Evolutionary conservation across 106 monocot genomes (phyloP), one percentile per base, ranked within the genome.

Genomic region (Gastrodia elata): DNA sequence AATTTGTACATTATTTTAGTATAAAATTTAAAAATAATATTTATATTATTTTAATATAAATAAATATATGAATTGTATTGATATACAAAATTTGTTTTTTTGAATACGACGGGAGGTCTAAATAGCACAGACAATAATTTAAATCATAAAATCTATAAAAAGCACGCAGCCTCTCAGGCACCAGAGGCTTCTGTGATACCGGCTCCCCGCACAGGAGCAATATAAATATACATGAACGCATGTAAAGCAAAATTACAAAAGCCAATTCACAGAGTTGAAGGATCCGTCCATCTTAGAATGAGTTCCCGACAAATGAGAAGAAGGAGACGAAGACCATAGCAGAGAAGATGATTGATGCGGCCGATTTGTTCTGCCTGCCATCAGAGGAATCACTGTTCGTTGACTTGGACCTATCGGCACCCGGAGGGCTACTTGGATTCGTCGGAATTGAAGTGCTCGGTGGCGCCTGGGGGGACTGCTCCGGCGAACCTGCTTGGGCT

Each of bases 391-490:
- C 64, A 25, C 74, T 24, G 13, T 32, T 65, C 0, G 76, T 27
- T 15, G 35, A 36, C 48, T 76, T 75, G 10, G 75, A 76, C 20
- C 68, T 68, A 30, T 24, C 18, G 11, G n/a, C n/a, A n/a, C n/a
- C n/a, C n/a, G 65, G 6, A 4, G 55, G 16, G 55, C 18, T 22
- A 6, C 5, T 18, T 3, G 55, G 61, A 22, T 2, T 26, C 26
- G 74, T 13, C 20, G 70, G 77, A 2, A 33, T 3, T 2, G 72
- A 52, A 77, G 77, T 38, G 39, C 25, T 42, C 4, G 68, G 77
- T 16, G 70, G 24, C 27, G 38, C 20, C 30, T 68, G 14, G 11
- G 77, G 44, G n/a, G 77, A 36, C 25, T 27, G 11, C n/a, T 72
- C 8, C 42, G 78, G 78, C 16, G 78, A 32, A 24, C 25, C 3